Percentiles rank a stretch among this genome's conserved stretches.
Evolutionary conservation across 345 rosid genomes (phyloP).

Genomic region (Acer campestre): DNA sequence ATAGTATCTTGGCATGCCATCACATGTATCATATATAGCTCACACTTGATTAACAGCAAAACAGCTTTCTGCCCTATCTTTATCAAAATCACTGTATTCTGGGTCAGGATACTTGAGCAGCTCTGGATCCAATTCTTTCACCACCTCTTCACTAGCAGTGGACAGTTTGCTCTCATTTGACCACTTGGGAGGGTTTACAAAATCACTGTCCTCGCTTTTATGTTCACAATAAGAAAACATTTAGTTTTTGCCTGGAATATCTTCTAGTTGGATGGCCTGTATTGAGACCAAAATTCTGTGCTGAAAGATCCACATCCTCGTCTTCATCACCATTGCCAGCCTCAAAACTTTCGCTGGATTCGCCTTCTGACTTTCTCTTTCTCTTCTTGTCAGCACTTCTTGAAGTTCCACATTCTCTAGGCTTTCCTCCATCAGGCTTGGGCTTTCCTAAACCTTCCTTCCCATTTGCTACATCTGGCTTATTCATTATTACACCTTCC

Average conservation of each 20-base stretch:
- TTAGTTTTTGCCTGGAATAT: constrained; percentile 54
- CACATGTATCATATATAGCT: constrained; percentile 17
- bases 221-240: no score
- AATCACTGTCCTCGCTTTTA: not conserved
- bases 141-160: not conserved
- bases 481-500: constrained; percentile 27
- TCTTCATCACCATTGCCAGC: constrained; percentile 34
- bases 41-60: no score
- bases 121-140: not conserved
- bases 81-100: no score
- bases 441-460: constrained; percentile 28
- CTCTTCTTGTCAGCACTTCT: constrained; percentile 39
- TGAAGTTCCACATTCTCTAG: constrained; percentile 23
- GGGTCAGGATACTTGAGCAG: no score
- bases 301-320: no score
- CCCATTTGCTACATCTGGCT: constrained; percentile 16
- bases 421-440: no score
- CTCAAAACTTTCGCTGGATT: constrained; percentile 43
- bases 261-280: constrained; percentile 36
- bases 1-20: no score
- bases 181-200: constrained; percentile 36
- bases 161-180: constrained; percentile 24
- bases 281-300: no score
- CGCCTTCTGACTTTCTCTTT: constrained; percentile 32
- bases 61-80: no score